phyloP scores from a whole-genome alignment of 306 rosid species.

The Herpetospermum pedunculosum region DNA sequence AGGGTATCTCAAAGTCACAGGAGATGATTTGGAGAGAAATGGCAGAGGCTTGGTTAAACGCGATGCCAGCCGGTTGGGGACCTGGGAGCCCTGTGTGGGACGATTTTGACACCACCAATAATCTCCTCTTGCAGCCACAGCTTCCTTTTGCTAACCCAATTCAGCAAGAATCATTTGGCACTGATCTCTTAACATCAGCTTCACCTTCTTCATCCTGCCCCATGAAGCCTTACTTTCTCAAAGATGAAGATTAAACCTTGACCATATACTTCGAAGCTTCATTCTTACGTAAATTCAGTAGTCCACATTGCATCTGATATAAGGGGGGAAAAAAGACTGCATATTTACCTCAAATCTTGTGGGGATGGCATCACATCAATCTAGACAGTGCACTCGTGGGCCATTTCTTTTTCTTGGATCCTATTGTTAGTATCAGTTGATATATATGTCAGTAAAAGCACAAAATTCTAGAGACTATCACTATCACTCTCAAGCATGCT shows the following conservation, averaged over 20 bases:
- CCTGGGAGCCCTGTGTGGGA: conserved; percentile 97
- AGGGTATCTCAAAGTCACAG: conserved; percentile 32
- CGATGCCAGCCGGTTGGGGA: conserved; percentile 86
- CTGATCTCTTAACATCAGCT: conserved; percentile 21
- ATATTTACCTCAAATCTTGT: neutral
- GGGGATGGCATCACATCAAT: neutral
- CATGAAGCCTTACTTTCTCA: conserved; percentile 42
- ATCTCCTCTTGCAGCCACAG: conserved; percentile 41
- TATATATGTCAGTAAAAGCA: neutral
- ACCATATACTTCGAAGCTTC: neutral
- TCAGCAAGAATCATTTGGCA: conserved; percentile 22
- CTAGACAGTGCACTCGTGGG: conserved; percentile 6
- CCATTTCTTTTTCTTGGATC: conserved; percentile 3
- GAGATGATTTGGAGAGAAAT: conserved; percentile 86
- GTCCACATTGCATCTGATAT: neutral
- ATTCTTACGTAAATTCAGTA: neutral
- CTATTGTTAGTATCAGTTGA: neutral
- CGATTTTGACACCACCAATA: conserved; percentile 58
- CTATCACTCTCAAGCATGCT: conserved; percentile 7
- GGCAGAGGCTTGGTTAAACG: conserved; percentile 73
- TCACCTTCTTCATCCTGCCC: conserved; percentile 27
- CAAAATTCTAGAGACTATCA: neutral
- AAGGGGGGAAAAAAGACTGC: neutral
- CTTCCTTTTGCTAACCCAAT: conserved; percentile 26
- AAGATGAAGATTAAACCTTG: conserved; percentile 36